Base-by-base conservation (phyloP, 352 stramenopile genomes). In the Pythium apleroticum region DNA sequence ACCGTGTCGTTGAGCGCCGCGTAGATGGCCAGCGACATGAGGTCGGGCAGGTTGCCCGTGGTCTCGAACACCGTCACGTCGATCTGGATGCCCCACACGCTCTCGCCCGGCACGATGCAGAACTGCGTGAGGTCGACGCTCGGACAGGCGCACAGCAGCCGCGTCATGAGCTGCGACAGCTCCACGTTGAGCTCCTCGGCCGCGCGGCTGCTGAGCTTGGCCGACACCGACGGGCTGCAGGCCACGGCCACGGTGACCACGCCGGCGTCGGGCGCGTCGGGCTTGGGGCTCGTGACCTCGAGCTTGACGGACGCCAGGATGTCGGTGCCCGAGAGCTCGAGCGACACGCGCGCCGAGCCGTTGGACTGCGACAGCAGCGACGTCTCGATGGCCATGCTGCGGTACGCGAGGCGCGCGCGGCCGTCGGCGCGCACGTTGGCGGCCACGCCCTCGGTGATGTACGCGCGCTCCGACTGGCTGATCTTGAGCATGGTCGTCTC, bases 51-150 rank as follows among this genome's bases (percentile, higher is more conserved):
- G 63, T 91, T 93, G 8, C 84, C 84, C 17, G 69, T 89, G 5
- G 84, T 88, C 60, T 93, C 84, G 54, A 91, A 91, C 28, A 93
- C 82, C 73, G 87, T 88, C 22, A 91, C 78, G 65, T 93, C 84
- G 31, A 93, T 76, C 58, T 76, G 73, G 48, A 91, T 79, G 43
- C 66, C 68, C 84, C 84, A 93, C 1, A 93, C 84, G 58, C 78
- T 90, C 68, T 93, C 71, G 48, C 80, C 80, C 1, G 82, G 80
- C 43, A 90, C 77, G 61, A 93, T 84, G 62, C 83, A 89, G 55
- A 84, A 82, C 55, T 76, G 70, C 52, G 80, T 71, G 4, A 93
- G 57, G 46, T 90, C 81, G 2, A 73, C 74, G 28, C 53, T 76
- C 49, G 80, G 71, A 37, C 74, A 84, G 22, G 82, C 78, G 63